Conservation (phyloP, 1,139 yeast genomes). For the Hansenula lynferdii region DNA sequence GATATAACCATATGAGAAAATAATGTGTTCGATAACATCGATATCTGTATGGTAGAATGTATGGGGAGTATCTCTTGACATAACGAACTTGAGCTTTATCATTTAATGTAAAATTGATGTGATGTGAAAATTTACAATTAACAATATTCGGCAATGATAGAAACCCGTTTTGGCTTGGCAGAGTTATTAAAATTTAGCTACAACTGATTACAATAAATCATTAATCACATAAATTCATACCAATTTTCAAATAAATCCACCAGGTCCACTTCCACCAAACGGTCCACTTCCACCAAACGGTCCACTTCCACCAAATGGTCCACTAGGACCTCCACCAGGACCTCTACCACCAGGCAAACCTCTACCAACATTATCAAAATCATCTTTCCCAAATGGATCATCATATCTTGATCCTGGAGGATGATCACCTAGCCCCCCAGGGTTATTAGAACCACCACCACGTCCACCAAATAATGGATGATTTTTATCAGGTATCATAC, state of each 20-base stretch:
- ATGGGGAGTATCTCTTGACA: too few species aligned
- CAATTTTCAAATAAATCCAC: constrained; percentile 1
- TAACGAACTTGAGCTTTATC: too few species aligned
- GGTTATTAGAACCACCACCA: constrained; percentile 12
- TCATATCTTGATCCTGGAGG: constrained; percentile 53
- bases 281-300: constrained; percentile 1
- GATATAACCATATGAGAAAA: too few species aligned
- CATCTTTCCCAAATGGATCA: constrained; percentile 46
- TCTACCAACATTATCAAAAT: constrained; percentile 37
- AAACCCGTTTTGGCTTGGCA: too few species aligned
- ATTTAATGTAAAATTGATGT: too few species aligned
- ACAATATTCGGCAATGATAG: too few species aligned
- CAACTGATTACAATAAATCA: too few species aligned
- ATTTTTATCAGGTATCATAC: constrained; percentile 48
- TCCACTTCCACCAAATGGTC: constrained; percentile 3
- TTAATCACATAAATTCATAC: too few species aligned
- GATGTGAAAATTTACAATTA: too few species aligned
- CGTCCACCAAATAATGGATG: constrained; percentile 41
- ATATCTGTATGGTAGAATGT: too few species aligned
- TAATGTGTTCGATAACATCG: too few species aligned
- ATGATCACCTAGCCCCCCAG: constrained; percentile 30
- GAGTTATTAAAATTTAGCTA: too few species aligned
- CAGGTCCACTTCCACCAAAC: constrained; percentile 1
- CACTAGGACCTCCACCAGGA: constrained; percentile 12
- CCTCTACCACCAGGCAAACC: constrained; percentile 46